Percentiles rank a stretch among this genome's conserved stretches.
Evolutionary conservation across 2,329 filamentous ascomycete species (phyloP).

Genomic region (Talaromyces pinophilus): DNA sequence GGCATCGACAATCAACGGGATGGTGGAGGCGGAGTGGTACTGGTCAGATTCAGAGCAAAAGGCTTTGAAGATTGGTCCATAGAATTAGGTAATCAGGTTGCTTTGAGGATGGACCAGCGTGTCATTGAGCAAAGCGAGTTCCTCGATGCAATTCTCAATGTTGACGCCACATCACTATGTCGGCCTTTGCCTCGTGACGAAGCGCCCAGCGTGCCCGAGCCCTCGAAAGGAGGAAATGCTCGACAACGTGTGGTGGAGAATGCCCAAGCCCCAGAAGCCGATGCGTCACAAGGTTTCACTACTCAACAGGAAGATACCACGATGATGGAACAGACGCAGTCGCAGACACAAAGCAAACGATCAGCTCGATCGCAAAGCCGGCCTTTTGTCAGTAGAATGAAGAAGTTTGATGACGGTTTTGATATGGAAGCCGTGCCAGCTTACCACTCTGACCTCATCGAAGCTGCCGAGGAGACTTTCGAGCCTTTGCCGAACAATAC

Average conservation of each 20-base stretch:
- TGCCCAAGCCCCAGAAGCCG: conserved; percentile 25
- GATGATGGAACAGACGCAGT: conserved; percentile 23
- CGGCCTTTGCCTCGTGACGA: conserved; percentile 60
- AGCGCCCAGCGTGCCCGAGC: conserved; percentile 38
- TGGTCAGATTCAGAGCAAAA: conserved; percentile 69
- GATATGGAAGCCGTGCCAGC: conserved; percentile 46
- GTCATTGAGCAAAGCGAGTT: conserved; percentile 90
- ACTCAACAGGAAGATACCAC: conserved; percentile 11
- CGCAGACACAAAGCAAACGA: conserved; percentile 22
- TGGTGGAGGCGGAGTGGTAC: conserved; percentile 68
- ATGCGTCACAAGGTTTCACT: conserved; percentile 6
- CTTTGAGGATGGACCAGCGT: conserved; percentile 73
- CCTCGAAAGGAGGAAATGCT: conserved; percentile 29
- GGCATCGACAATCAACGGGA: conserved; percentile 64
- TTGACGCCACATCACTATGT: conserved; percentile 71
- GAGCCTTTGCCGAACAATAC: not conserved
- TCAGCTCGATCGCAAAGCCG: conserved; percentile 32
- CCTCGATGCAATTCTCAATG: conserved; percentile 81
- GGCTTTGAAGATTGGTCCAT: conserved; percentile 68
- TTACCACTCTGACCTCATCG: conserved; percentile 35
- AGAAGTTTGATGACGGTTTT: conserved; percentile 68
- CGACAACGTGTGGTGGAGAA: not conserved
- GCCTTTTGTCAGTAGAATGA: conserved; percentile 58
- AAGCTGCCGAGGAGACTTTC: conserved; percentile 23
- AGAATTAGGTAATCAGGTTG: conserved; percentile 68